Conservation (phyloP, 305 asterid species). For the Solanum hybrid region DNA sequence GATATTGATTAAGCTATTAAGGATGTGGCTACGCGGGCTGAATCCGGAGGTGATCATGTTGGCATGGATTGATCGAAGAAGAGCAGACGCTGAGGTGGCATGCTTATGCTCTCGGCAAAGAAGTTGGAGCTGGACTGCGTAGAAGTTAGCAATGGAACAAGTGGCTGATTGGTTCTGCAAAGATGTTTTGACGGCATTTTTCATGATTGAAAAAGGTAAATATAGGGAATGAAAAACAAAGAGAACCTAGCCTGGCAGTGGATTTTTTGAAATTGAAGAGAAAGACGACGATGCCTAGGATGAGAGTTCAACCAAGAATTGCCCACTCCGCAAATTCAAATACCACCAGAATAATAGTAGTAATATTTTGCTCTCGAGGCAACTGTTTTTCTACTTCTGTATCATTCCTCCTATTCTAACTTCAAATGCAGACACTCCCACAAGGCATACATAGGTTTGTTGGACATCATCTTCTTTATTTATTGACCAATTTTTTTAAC, state of each 20-base stretch:
- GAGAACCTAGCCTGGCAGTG: background rate
- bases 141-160: conserved; percentile 37
- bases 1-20: conserved; percentile 51
- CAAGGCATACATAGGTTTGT: background rate
- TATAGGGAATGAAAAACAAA: background rate
- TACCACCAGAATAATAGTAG: background rate
- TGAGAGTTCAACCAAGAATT: background rate
- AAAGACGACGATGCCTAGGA: background rate
- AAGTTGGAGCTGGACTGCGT: conserved; percentile 46
- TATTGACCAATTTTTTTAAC: background rate
- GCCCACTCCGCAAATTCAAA: background rate
- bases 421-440: background rate
- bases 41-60: conserved; percentile 69
- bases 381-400: background rate
- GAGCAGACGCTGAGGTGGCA: conserved; percentile 27
- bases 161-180: conserved; percentile 14
- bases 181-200: conserved; percentile 26
- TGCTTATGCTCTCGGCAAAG: conserved; percentile 32
- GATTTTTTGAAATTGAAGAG: background rate
- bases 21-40: conserved; percentile 50
- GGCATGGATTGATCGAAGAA: conserved; percentile 48
- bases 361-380: background rate
- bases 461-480: background rate
- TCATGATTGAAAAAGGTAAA: conserved; percentile 15
- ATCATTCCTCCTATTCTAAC: background rate